A percentile compares a stretch with the other conserved stretches of the same genome.
phyloP scores from a whole-genome alignment of 129 eudicot genomes.

The Flaveria robusta region DNA sequence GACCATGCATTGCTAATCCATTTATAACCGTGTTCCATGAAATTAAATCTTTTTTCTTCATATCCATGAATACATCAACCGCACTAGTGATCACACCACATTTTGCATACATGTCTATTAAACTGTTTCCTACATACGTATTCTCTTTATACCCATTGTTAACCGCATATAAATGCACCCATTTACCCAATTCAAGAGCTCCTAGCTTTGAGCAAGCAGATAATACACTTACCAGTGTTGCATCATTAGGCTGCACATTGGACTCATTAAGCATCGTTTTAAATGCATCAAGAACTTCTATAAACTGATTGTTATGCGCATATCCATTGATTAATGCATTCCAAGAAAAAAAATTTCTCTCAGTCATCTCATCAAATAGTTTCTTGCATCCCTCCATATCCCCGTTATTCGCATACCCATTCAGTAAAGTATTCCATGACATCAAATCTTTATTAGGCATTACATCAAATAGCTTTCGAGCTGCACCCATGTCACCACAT shows the following conservation, averaged over 20 bases:
- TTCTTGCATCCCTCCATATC: slow-evolving; percentile 60
- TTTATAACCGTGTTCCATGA: slow-evolving; percentile 79
- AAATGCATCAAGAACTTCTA: slow-evolving; percentile 59
- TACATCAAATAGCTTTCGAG: slow-evolving; percentile 53
- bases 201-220: slow-evolving; percentile 79
- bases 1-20: slow-evolving; percentile 76
- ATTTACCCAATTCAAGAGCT: slow-evolving; percentile 74
- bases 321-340: slow-evolving; percentile 71
- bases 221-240: slow-evolving; percentile 62
- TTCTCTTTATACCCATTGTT: slow-evolving; percentile 55
- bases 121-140: slow-evolving; percentile 53
- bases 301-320: slow-evolving; percentile 45
- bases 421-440: slow-evolving; percentile 77
- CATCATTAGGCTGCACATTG: slow-evolving; percentile 65
- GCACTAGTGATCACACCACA: slow-evolving; percentile 68
- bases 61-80: slow-evolving; percentile 44
- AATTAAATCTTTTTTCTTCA: slow-evolving; percentile 59
- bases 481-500: slow-evolving; percentile 53
- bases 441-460: slow-evolving; percentile 70
- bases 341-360: slow-evolving; percentile 75
- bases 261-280: slow-evolving; percentile 61
- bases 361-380: slow-evolving; percentile 62
- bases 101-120: slow-evolving; percentile 83
- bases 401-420: slow-evolving; percentile 63
- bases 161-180: slow-evolving; percentile 63